Conservation (phyloP, 1,284 basidiomycete species). For the Ceratobasidium papillatum region DNA sequence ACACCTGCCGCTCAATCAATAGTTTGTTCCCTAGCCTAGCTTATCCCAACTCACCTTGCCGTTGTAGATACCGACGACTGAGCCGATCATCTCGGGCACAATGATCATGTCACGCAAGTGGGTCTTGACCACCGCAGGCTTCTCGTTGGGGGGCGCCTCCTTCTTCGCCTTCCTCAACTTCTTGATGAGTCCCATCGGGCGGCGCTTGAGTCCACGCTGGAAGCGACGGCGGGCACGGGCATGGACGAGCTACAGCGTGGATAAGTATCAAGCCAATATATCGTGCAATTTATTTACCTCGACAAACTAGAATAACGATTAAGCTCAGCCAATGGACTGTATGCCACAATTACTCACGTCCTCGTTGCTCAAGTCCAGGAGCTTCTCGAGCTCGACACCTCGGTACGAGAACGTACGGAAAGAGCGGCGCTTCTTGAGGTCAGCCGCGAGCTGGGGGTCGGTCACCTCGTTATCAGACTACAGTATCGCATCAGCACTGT, state of each 20-base stretch:
- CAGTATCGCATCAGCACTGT: constrained; percentile 46
- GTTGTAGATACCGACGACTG: constrained; percentile 96
- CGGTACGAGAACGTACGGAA: constrained; percentile 99
- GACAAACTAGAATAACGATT: constrained; percentile 64
- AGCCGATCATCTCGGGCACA: constrained; percentile 99
- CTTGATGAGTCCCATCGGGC: constrained; percentile 99
- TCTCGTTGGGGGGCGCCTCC: constrained; percentile 97
- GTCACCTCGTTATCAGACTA: constrained; percentile 83
- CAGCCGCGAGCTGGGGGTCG: constrained; percentile 88
- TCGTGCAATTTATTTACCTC: constrained; percentile 62
- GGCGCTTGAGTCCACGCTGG: constrained; percentile 98
- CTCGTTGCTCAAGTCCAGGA: constrained; percentile 96
- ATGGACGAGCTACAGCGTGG: constrained; percentile 83
- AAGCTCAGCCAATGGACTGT: background rate
- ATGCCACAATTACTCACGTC: constrained; percentile 64
- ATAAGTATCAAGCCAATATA: background rate
- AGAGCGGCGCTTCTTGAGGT: constrained; percentile 96
- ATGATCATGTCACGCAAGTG: constrained; percentile 99
- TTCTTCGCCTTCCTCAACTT: constrained; percentile 99
- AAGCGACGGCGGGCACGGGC: constrained; percentile 98
- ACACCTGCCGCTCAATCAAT: constrained; percentile 63
- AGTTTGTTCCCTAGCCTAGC: background rate
- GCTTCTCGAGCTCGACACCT: constrained; percentile 96
- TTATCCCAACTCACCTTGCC: constrained; percentile 72
- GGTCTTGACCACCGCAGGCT: constrained; percentile 98